phyloP scores from a whole-genome alignment of 495 filamentous ascomycete genomes.

The Patellaria atrata region DNA sequence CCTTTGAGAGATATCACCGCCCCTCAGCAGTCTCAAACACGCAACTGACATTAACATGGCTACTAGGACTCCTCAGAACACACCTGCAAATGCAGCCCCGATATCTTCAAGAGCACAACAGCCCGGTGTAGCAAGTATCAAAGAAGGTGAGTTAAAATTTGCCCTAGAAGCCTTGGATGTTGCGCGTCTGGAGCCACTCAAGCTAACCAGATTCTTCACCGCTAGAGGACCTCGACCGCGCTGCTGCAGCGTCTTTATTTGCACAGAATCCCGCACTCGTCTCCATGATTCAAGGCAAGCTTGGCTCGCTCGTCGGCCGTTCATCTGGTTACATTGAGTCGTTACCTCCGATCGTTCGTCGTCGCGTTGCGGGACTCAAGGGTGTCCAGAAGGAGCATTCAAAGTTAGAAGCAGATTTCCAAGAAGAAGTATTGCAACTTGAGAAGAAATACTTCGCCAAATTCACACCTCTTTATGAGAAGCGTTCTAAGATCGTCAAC shows the following conservation, averaged over 20 bases:
- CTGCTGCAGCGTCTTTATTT: slow-evolving; percentile 76
- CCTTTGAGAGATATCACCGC: slow-evolving; percentile 10
- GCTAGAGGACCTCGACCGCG: slow-evolving; percentile 79
- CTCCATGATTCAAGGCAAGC: slow-evolving; percentile 92
- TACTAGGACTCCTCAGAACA: slow-evolving; percentile 84
- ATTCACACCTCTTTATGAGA: slow-evolving; percentile 94
- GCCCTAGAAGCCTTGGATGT: background rate
- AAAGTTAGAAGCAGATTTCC: slow-evolving; percentile 94
- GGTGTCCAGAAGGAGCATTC: slow-evolving; percentile 98
- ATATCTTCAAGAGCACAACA: slow-evolving; percentile 97
- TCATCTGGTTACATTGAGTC: slow-evolving; percentile 98
- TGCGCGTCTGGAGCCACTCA: too few species aligned
- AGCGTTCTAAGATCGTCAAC: slow-evolving; percentile 87
- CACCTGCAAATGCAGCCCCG: slow-evolving; percentile 82
- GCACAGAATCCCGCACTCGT: slow-evolving; percentile 87
- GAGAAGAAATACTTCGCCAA: slow-evolving; percentile 99
- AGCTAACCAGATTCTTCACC: slow-evolving; percentile 16
- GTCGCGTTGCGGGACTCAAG: slow-evolving; percentile 87
- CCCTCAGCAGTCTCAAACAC: slow-evolving; percentile 4
- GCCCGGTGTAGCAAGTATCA: slow-evolving; percentile 86
- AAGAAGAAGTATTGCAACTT: slow-evolving; percentile 91
- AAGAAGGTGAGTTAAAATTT: slow-evolving; percentile 62
- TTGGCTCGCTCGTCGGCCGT: slow-evolving; percentile 81
- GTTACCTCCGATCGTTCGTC: slow-evolving; percentile 72
- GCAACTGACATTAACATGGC: slow-evolving; percentile 9